Evolutionary conservation across 306 rosid species (phyloP).

Genomic region (Cicer pinnatifidum): DNA sequence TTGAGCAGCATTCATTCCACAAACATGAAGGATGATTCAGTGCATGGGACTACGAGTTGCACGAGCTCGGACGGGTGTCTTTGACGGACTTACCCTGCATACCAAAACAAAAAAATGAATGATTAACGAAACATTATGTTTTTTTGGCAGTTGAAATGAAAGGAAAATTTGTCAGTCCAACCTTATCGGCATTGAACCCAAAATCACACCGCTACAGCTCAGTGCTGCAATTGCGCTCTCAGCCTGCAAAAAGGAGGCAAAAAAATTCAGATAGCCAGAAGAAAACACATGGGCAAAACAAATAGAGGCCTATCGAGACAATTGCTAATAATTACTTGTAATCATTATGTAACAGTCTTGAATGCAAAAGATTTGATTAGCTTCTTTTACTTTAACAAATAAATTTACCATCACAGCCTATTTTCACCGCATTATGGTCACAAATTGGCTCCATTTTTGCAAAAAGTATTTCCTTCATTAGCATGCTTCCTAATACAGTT

Average conservation of each 20-base stretch:
- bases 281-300: not conserved
- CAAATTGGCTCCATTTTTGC: constrained; percentile 15
- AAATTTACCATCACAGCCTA: constrained; percentile 8
- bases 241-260: constrained; percentile 61
- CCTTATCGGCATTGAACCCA: constrained; percentile 98
- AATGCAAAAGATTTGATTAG: constrained; percentile 16
- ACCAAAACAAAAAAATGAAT: constrained; percentile 29
- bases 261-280: constrained; percentile 19
- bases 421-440: constrained; percentile 9
- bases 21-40: constrained; percentile 53
- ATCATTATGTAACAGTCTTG: constrained; percentile 18
- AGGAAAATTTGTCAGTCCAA: constrained; percentile 44
- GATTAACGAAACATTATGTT: constrained; percentile 8
- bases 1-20: constrained; percentile 50
- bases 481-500: not conserved
- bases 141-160: constrained; percentile 41
- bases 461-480: constrained; percentile 12
- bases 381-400: not conserved
- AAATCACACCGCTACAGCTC: constrained; percentile 92
- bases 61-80: constrained; percentile 86
- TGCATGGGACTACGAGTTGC: constrained; percentile 57
- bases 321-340: not conserved
- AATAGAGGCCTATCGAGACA: not conserved
- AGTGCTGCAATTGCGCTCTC: constrained; percentile 98
- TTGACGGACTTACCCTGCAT: constrained; percentile 90